These are phyloP conservation scores for Apiospora aurea DNA, from an alignment of 2,329 filamentous ascomycete genomes.

Conservation along the genomic window DNA sequence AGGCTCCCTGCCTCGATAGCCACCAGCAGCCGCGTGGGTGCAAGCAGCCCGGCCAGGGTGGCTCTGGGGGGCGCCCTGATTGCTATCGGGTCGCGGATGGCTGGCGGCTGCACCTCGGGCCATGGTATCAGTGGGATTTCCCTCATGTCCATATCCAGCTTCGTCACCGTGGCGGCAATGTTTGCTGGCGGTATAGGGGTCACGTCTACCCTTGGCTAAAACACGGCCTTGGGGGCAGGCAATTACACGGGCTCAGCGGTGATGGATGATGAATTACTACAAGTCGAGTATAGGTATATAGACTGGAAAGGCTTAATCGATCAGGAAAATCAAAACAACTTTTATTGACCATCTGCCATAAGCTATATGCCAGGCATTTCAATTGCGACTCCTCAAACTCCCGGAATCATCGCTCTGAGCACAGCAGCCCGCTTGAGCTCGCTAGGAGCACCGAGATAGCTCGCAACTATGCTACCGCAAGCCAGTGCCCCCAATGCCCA, in stretches of 20 bases:
- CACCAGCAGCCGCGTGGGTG: conserved; percentile 33
- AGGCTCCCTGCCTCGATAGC: conserved; percentile 42
- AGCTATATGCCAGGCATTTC: conserved; percentile 17
- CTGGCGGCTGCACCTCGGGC: conserved; percentile 72
- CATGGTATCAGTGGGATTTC: conserved; percentile 74
- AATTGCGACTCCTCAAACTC: conserved; percentile 19
- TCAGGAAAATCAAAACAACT: conserved; percentile 19
- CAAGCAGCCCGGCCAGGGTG: conserved; percentile 48
- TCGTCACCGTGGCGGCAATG: conserved; percentile 65
- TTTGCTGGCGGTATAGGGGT: conserved; percentile 59
- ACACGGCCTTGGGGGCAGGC: background rate
- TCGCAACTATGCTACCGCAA: background rate
- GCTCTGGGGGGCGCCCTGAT: conserved; percentile 63
- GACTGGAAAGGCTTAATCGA: background rate
- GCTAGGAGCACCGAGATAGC: background rate
- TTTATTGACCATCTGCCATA: conserved; percentile 17
- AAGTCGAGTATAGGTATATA: background rate
- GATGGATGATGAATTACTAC: background rate
- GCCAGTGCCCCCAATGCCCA: background rate
- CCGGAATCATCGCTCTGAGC: conserved; percentile 7
- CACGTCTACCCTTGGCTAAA: conserved; percentile 24
- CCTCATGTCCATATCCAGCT: conserved; percentile 66
- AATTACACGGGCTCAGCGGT: background rate
- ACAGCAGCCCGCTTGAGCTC: background rate
- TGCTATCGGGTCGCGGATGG: conserved; percentile 66